Evolutionary conservation across 2,329 filamentous ascomycete species (phyloP).

Genomic region (Rhynchosporium secalis): DNA sequence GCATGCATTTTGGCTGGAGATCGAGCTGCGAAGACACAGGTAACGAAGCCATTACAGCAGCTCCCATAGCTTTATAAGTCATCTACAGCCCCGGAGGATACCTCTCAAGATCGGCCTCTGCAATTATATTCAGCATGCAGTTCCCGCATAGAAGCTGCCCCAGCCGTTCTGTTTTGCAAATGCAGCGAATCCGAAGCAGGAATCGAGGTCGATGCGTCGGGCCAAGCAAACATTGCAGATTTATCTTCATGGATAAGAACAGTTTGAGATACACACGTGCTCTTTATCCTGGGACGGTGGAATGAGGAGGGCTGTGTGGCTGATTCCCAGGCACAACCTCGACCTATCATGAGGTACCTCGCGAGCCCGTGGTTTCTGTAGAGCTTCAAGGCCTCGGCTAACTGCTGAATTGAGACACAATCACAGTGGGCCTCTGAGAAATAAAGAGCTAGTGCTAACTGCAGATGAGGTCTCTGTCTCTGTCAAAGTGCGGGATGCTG

Average conservation of each 20-base stretch:
- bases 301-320: neutral
- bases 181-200: conserved; percentile 1
- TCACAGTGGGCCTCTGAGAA: neutral
- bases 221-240: conserved; percentile 9
- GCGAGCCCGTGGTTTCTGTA: conserved; percentile 7
- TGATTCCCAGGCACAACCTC: neutral
- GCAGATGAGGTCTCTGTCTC: neutral
- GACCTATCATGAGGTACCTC: conserved; percentile 11
- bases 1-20: neutral
- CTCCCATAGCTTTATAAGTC: neutral
- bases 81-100: neutral
- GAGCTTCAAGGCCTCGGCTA: conserved; percentile 1
- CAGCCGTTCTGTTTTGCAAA: neutral
- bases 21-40: neutral
- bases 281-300: conserved; percentile 6
- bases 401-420: neutral
- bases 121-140: neutral
- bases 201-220: conserved; percentile 3
- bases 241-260: conserved; percentile 3
- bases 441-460: neutral
- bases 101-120: neutral
- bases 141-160: conserved; percentile 9
- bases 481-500: neutral
- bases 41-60: neutral
- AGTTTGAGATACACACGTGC: conserved; percentile 3